Evolutionary conservation across 164 flowering plant species (phyloP), one percentile per base, ranked within the genome.

Genomic region (Aristolochia fimbriata): DNA sequence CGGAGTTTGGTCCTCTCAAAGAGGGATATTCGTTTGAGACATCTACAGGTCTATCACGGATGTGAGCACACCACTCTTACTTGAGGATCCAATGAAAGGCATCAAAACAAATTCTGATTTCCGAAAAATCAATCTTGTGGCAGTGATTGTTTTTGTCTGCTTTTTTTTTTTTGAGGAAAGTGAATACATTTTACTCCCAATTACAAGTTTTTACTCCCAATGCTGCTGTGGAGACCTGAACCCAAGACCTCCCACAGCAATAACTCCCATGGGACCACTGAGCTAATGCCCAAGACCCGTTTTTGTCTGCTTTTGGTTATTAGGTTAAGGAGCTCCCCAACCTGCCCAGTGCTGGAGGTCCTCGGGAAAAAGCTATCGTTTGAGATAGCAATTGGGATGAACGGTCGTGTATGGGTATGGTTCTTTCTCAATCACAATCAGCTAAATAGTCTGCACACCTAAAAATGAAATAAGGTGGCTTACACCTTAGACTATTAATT

Each of bases 341-440:
- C 96, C 51, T 91, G 95, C 77, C 95, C 99, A n/a, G 82, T 88
- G 64, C 93, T 94, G 45, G 99, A 86, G 61, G 79, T 73, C 47
- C 84, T 91, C 57, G 99, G 97, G 63, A 91, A 90, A 78, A 87
- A 86, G 72, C 70, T 86, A 50, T 82, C 97, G 31, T 94, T 94
- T 70, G 99, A 94, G 80, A 87, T 84, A 66, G 96, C 99, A 5
- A 81, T 88, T 66, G 97, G 99, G 24, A 69, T 88, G 71, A 94
- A 94, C 70, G 99, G 99, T 47, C 83, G 99, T 46, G 91, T 88
- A 48, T 94, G 97, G 99, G 97, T 92, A 83, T 58, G 57, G 16
- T 30, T 60, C 66, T 50, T 14, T 11, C 14, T 31, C 43, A 17
- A 37, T 37, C 8, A 6, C 1, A 1, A 10, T 7, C 43, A 37